Evolutionary conservation across 768 basidiomycete species (phyloP), one percentile per base, ranked within the genome.

Genomic region (Collybiopsis confluens): DNA sequence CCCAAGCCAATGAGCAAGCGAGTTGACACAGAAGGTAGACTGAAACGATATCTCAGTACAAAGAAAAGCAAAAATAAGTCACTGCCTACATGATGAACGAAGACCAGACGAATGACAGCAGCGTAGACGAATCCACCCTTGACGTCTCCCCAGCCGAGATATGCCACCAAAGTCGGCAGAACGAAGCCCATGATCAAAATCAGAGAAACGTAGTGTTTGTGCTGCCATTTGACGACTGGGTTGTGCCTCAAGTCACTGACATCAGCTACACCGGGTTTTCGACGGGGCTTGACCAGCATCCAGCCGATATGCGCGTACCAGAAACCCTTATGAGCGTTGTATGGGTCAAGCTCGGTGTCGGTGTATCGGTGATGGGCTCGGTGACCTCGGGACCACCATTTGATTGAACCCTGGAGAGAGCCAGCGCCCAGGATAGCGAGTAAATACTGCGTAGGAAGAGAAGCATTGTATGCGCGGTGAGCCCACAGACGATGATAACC

Each of bases 401-500:
- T 90, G 74, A 99, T 96, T 20, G 95, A 97, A 8, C 96, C 96
- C 65, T 99, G 83, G 44, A 96, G 88, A 4, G 96, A 95, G 45
- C 97, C 96, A 1, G 92, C 86, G 46, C 96, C 97, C 9, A 85
- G 79, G 18, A 89, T 62, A 23, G 94, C 91, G 45, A 98, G 82
- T 58, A 81, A 72, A 65, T 92, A 97, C 67, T 98, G 87, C 11
- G 98, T 73, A 15, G 90, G 86, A 55, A 78, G 78, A 3, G 88
- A 85, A 35, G 96, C 97, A 65, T 97, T 98, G 70, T 96, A 99
- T 0, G 91, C 80, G 54, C 97, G 84, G 65, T 99, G 97, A 9
- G 97, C 91, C 94, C 95, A 99, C 0, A 98, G 80, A 54, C 97
- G 85, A 64, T 99, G 97, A 72, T 98, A 99, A 10, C 97, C 96